These are phyloP conservation scores for Aspergillus pseudoviridinutans DNA, from an alignment of 2,329 filamentous ascomycete species.

Conservation along the genomic window DNA sequence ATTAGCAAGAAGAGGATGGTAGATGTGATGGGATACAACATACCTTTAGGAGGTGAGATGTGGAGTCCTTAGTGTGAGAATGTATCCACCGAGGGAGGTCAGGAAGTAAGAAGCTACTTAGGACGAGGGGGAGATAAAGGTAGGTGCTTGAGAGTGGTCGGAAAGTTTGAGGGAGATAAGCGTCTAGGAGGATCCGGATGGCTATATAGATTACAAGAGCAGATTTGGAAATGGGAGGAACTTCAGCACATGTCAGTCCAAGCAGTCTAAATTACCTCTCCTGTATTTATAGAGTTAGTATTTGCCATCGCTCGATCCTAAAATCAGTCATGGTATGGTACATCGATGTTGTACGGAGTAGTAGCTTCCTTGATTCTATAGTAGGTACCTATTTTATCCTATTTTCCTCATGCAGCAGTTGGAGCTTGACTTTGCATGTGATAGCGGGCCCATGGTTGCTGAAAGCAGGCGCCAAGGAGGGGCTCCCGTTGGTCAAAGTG, in stretches of 20 bases:
- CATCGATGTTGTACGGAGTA: not conserved
- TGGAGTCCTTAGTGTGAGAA: not conserved
- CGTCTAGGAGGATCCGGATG: not conserved
- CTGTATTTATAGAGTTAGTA: not conserved
- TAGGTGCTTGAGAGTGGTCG: not conserved
- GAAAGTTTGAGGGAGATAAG: not conserved
- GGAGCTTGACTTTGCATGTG: slow-evolving; percentile 16
- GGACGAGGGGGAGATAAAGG: slow-evolving; percentile 1
- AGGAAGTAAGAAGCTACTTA: not conserved
- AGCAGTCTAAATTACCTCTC: not conserved
- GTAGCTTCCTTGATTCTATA: not conserved
- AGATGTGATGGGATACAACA: not conserved
- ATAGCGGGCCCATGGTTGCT: slow-evolving; percentile 14
- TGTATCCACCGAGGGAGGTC: not conserved
- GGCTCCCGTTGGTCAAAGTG: slow-evolving; percentile 8
- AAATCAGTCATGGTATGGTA: not conserved
- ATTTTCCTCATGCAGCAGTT: slow-evolving; percentile 4
- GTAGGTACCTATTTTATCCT: slow-evolving; percentile 1
- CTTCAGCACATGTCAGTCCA: not conserved
- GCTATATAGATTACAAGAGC: not conserved
- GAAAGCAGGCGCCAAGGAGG: not conserved
- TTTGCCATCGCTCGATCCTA: not conserved
- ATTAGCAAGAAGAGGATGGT: not conserved
- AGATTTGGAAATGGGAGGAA: not conserved
- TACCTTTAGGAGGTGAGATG: not conserved